Conservation (phyloP, 495 filamentous ascomycete species). For the Bombardia bombarda region DNA sequence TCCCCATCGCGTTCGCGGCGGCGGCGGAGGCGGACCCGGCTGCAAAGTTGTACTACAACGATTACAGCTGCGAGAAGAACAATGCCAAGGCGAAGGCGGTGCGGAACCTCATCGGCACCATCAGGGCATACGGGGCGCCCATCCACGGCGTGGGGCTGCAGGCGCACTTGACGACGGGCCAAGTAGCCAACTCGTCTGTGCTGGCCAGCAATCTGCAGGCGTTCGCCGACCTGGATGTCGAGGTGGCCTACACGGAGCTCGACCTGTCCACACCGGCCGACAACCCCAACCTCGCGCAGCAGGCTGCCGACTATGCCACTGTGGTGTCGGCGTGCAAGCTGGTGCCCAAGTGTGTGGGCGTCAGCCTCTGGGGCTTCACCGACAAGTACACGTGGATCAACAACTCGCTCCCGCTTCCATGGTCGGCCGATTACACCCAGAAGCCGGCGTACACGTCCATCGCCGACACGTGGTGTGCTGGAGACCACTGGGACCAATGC, state of each 20-base stretch:
- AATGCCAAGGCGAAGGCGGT: slow-evolving; percentile 35
- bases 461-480: not conserved
- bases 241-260: slow-evolving; percentile 48
- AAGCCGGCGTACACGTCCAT: not conserved
- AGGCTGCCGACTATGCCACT: slow-evolving; percentile 41
- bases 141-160: slow-evolving; percentile 49
- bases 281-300: slow-evolving; percentile 29
- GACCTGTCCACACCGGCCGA: slow-evolving; percentile 36
- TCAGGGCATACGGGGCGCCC: slow-evolving; percentile 32
- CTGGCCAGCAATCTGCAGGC: slow-evolving; percentile 38
- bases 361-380: slow-evolving; percentile 51
- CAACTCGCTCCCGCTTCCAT: not conserved
- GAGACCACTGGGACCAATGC: not conserved
- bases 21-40: slow-evolving; percentile 44
- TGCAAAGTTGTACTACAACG: slow-evolving; percentile 55
- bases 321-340: slow-evolving; percentile 42
- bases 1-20: slow-evolving; percentile 47
- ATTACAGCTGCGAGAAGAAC: slow-evolving; percentile 41
- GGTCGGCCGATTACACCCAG: not conserved
- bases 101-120: slow-evolving; percentile 30
- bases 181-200: slow-evolving; percentile 20
- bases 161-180: slow-evolving; percentile 42
- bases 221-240: slow-evolving; percentile 38
- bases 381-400: slow-evolving; percentile 44
- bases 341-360: slow-evolving; percentile 39